These are phyloP conservation scores for Mycena olivaceomarginata DNA, from an alignment of 768 basidiomycete species.

Conservation along the genomic window DNA sequence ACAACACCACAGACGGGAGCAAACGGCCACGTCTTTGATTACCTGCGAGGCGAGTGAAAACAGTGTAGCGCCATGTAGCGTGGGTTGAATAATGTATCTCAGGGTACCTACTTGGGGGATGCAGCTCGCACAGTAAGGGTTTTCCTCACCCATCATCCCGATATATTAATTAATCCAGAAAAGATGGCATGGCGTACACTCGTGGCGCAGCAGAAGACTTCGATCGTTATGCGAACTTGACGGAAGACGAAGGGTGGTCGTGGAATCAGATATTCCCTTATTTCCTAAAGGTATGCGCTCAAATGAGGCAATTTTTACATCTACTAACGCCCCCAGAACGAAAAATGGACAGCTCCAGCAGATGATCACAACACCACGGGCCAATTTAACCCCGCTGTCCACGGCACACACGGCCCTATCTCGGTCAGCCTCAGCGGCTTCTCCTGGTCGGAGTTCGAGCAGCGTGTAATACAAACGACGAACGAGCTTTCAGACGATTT, in stretches of 20 bases:
- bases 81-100: not conserved
- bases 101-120: slow-evolving; percentile 30
- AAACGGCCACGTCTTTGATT: not conserved
- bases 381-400: slow-evolving; percentile 52
- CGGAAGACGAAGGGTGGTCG: slow-evolving; percentile 44
- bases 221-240: slow-evolving; percentile 47
- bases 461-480: slow-evolving; percentile 49
- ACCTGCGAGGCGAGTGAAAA: slow-evolving; percentile 6
- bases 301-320: not conserved
- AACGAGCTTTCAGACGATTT: slow-evolving; percentile 47
- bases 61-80: not conserved
- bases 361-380: slow-evolving; percentile 54
- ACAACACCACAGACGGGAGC: slow-evolving; percentile 16
- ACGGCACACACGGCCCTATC: slow-evolving; percentile 50
- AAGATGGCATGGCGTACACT: slow-evolving; percentile 43
- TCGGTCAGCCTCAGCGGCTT: slow-evolving; percentile 49
- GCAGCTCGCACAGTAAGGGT: slow-evolving; percentile 22
- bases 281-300: slow-evolving; percentile 46
- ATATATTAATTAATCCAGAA: slow-evolving; percentile 10
- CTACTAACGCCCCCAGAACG: slow-evolving; percentile 48
- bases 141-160: not conserved
- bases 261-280: slow-evolving; percentile 51
- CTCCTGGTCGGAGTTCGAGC: slow-evolving; percentile 44
- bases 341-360: slow-evolving; percentile 49
- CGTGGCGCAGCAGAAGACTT: slow-evolving; percentile 53